Evolutionary conservation across 768 basidiomycete genomes (phyloP), one percentile per base, ranked within the genome.

Genomic region (Termitomyces sp.): DNA sequence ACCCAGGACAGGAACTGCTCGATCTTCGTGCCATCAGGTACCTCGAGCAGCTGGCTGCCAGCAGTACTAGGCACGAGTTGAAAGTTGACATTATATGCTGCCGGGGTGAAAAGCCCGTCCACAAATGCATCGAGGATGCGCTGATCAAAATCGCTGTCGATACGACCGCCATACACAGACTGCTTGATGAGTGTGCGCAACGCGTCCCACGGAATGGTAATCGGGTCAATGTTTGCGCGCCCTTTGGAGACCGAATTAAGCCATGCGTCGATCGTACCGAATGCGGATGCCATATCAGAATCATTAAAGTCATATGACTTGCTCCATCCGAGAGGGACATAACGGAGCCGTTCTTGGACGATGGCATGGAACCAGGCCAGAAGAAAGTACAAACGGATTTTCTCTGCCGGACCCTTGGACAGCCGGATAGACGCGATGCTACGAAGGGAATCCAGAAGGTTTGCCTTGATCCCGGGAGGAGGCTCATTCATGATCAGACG

Each of bases 341-440:
- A 99, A 41, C 96, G 90, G 12, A 98, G 77, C 58, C 97, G 91
- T 70, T 98, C 97, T 72, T 97, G 95, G 1, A 98, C 87, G 19
- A 98, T 84, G 12, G 97, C 95, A 65, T 99, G 97, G 88, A 98
- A 97, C 95, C 96, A 99, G 1, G 97, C 92, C 30, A 98, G 81
- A 34, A 98, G 77, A 87, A 98, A 98, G 72, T 96, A 95, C 45
- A 98, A 70, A 5, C 97, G 84, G 40, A 87, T 79, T 69, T 97
- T 97, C 72, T 99, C 97, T 2, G 85, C 86, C 8, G 96, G 96
- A 5, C 96, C 97, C 66, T 89, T 83, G 1, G 83, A 73, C 45
- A 95, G 78, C 22, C 90, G 85, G 10, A 84, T 71, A 0, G 87
- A 75, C 2, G 85, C 67, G 45, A 98, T 90, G 58, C 79, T 80